phyloP scores from a whole-genome alignment of 2,329 filamentous ascomycete genomes.

The Fusarium coffeatum region DNA sequence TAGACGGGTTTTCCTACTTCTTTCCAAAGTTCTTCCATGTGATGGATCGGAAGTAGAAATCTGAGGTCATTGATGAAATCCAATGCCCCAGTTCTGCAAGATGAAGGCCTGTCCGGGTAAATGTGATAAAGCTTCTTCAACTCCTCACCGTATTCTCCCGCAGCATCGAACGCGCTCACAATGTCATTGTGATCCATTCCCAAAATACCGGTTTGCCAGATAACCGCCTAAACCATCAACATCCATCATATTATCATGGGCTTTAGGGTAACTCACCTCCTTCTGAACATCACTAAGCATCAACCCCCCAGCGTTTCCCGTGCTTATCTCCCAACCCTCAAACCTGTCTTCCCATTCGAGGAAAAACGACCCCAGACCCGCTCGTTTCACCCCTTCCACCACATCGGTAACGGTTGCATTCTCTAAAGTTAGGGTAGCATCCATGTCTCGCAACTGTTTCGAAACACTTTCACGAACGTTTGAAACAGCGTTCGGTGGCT shows the following conservation, averaged over 20 bases:
- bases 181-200: accelerated
- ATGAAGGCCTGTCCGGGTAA: conserved; percentile 52
- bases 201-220: conserved; percentile 11
- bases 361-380: conserved; percentile 7
- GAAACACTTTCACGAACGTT: background rate
- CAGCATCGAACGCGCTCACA: background rate
- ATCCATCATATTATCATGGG: accelerated
- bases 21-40: background rate
- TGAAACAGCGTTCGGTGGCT: conserved; percentile 36
- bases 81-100: conserved; percentile 55
- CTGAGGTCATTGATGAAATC: conserved; percentile 52
- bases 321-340: conserved; percentile 6
- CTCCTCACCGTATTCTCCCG: conserved; percentile 40
- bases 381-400: conserved; percentile 6
- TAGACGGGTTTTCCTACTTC: conserved; percentile 50
- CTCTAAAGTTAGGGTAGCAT: conserved; percentile 38
- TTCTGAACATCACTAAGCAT: conserved; percentile 9
- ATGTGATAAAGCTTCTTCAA: conserved; percentile 57
- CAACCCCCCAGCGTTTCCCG: background rate
- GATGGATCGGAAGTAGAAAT: conserved; percentile 47
- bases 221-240: background rate
- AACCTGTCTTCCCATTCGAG: conserved; percentile 15
- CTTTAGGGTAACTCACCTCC: background rate
- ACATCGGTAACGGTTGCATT: background rate
- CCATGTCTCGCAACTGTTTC: background rate